A percentile compares a stretch with the other conserved stretches of the same genome.
Evolutionary conservation across 2,329 filamentous ascomycete species (phyloP).

Genomic region (Moelleriella libera): DNA sequence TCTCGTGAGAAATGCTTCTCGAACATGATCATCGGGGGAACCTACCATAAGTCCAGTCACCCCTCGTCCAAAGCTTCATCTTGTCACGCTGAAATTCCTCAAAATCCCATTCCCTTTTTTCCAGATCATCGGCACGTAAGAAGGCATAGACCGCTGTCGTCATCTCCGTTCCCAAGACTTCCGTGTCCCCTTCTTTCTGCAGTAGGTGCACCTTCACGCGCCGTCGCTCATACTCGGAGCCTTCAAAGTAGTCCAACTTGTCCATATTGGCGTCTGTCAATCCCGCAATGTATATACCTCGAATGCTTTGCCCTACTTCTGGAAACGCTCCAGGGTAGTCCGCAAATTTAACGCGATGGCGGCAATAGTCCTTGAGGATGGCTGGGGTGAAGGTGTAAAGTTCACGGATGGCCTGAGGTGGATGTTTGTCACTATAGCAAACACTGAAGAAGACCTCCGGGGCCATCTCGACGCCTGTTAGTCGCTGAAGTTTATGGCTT

Average conservation of each 20-base stretch:
- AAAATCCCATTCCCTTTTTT: conserved; percentile 77
- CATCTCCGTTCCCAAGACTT: conserved; percentile 29
- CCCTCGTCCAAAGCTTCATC: conserved; percentile 38
- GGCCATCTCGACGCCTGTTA: conserved; percentile 47
- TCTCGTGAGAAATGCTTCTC: background rate
- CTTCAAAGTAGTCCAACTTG: conserved; percentile 74
- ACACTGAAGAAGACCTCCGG: conserved; percentile 75
- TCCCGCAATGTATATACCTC: conserved; percentile 64
- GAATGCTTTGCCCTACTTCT: conserved; percentile 41
- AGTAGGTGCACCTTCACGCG: conserved; percentile 38
- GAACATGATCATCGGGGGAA: conserved; percentile 5
- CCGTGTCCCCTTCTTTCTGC: conserved; percentile 21
- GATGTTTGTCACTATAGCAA: conserved; percentile 47
- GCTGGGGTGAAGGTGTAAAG: conserved; percentile 58
- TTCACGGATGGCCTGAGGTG: conserved; percentile 32
- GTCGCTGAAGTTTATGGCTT: conserved; percentile 5
- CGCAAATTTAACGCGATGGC: conserved; percentile 49
- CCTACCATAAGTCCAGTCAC: conserved; percentile 30
- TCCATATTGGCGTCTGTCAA: conserved; percentile 63
- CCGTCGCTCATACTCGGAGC: conserved; percentile 52
- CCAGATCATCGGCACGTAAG: conserved; percentile 35
- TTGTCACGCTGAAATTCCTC: conserved; percentile 69
- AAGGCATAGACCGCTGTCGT: conserved; percentile 54
- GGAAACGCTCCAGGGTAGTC: conserved; percentile 74
- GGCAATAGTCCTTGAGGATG: conserved; percentile 58